Evolutionary conservation across 208 protist genomes (phyloP).

Genomic region (Angomonas desouzai): DNA sequence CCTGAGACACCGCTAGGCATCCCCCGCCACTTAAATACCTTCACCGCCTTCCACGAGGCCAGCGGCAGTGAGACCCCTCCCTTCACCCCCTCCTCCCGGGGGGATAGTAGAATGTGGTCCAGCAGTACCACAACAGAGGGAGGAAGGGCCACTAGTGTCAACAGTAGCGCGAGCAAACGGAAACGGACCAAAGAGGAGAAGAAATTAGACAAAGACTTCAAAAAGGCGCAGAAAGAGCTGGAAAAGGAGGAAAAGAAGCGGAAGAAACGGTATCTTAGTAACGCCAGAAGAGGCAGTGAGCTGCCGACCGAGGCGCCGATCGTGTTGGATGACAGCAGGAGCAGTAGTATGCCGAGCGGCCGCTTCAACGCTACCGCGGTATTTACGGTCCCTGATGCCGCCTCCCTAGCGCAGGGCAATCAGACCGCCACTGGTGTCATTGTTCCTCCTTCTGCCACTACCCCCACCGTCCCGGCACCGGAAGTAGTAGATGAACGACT

Average conservation of each 20-base stretch:
- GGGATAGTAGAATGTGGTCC: too few relatives aligned
- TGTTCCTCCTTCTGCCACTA: too few relatives aligned
- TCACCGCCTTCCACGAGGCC: background rate
- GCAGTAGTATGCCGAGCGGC: background rate
- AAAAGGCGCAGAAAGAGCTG: background rate
- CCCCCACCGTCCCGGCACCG: too few relatives aligned
- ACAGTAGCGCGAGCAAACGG: too few relatives aligned
- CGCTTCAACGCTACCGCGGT: background rate
- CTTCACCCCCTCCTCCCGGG: background rate
- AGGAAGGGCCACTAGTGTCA: too few relatives aligned
- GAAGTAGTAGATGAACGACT: constrained; percentile 1
- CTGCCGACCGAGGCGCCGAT: background rate
- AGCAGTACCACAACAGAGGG: too few relatives aligned
- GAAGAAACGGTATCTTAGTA: background rate
- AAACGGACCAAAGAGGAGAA: constrained; percentile 1
- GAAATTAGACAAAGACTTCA: background rate
- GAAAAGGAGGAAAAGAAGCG: constrained; percentile 7
- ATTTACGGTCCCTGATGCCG: background rate
- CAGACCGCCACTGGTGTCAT: background rate
- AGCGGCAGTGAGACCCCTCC: background rate
- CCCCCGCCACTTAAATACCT: background rate
- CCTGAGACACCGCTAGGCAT: background rate
- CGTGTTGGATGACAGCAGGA: background rate
- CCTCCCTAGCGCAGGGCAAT: background rate
- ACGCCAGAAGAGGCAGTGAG: background rate